phyloP scores from a whole-genome alignment of 169 alveolate genomes.

The Condylostoma magnum region DNA sequence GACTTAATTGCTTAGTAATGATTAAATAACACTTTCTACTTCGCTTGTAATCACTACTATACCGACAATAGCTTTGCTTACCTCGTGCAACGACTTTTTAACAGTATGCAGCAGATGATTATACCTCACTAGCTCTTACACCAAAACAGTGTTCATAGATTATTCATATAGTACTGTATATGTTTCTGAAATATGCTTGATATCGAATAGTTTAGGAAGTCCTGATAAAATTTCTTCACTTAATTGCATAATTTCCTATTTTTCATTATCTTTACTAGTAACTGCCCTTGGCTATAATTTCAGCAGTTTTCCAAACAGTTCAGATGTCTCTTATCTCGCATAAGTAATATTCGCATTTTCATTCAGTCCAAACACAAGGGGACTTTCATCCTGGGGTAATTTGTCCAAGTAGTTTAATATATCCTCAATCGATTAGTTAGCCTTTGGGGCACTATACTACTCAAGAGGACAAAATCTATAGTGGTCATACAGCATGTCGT shows the following conservation, averaged over 20 bases:
- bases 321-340: conserved; percentile 71
- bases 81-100: conserved; percentile 53
- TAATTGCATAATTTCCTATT: conserved; percentile 66
- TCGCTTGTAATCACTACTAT: conserved; percentile 79
- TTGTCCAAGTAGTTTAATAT: conserved; percentile 67
- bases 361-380: conserved; percentile 86
- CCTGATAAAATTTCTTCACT: conserved; percentile 50
- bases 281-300: conserved; percentile 79
- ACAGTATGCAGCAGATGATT: conserved; percentile 67
- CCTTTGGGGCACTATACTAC: conserved; percentile 78
- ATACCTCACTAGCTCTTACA: conserved; percentile 87
- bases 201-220: conserved; percentile 76
- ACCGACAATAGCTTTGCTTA: conserved; percentile 80
- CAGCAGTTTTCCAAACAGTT: conserved; percentile 59
- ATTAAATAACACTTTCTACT: conserved; percentile 65
- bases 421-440: conserved; percentile 69
- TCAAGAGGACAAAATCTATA: conserved; percentile 78
- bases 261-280: conserved; percentile 68
- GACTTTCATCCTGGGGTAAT: conserved; percentile 71
- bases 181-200: conserved; percentile 61
- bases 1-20: conserved; percentile 71
- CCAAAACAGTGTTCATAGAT: conserved; percentile 87
- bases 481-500: conserved; percentile 78
- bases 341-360: conserved; percentile 80
- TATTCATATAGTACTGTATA: conserved; percentile 85